Conservation (phyloP, 169 alveolate species). For the Prorocentrum cordatum region DNA sequence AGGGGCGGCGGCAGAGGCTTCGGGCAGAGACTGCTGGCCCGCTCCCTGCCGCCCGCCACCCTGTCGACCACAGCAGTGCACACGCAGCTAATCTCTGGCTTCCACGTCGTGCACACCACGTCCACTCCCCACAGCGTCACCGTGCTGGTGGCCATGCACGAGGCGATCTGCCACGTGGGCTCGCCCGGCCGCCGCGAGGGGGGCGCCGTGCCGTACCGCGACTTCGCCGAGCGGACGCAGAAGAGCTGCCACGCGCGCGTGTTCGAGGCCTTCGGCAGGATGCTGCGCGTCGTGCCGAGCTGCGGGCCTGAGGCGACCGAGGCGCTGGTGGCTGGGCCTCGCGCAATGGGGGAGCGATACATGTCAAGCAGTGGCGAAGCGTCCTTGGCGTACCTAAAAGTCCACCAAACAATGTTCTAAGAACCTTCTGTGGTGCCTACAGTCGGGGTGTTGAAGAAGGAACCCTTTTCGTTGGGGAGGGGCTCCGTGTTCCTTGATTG, state of each 20-base stretch:
- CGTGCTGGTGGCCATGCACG: neutral
- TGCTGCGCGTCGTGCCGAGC: constrained; percentile 27
- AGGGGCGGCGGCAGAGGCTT: neutral
- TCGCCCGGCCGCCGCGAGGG: neutral
- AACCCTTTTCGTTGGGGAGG: neutral
- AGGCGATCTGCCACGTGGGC: neutral
- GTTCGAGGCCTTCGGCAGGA: constrained; percentile 21
- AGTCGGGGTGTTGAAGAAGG: neutral
- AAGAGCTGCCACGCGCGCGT: constrained; percentile 12
- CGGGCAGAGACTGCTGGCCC: constrained; percentile 1
- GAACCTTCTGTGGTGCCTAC: neutral
- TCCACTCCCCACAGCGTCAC: constrained; percentile 11
- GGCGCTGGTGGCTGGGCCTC: too few species aligned
- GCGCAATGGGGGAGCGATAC: too few species aligned
- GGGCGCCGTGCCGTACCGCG: neutral
- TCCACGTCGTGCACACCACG: neutral
- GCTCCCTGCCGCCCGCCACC: neutral
- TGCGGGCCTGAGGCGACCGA: constrained; percentile 7
- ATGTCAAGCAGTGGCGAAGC: too few species aligned
- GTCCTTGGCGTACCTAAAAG: too few species aligned
- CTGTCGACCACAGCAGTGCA: neutral
- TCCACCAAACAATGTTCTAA: too few species aligned
- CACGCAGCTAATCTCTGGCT: constrained; percentile 33
- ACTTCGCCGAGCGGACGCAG: constrained; percentile 20
- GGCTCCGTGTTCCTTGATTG: neutral